A percentile compares a stretch with the other conserved stretches of the same genome.
These are phyloP conservation scores for Verbascum thapsus DNA, from an alignment of 257 asterid species.

Conservation along the genomic window DNA sequence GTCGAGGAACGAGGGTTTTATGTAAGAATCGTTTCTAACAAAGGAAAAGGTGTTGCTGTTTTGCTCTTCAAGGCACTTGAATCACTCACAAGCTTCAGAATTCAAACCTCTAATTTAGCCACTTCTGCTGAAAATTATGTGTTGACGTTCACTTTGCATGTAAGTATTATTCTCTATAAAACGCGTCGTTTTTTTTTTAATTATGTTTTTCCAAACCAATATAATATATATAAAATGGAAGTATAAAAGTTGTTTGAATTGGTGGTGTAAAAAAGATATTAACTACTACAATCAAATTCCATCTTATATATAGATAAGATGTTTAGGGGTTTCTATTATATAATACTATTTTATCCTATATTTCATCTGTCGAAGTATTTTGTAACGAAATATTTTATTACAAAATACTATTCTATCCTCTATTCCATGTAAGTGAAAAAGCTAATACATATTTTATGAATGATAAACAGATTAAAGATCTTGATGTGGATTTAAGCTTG, in stretches of 20 bases:
- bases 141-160: constrained; percentile 67
- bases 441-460: background rate
- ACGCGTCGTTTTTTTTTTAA: too few species aligned
- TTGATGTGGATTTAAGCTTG: constrained; percentile 48
- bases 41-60: constrained; percentile 55
- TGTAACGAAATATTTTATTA: too few species aligned
- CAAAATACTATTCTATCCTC: too few species aligned
- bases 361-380: too few species aligned
- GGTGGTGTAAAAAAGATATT: too few species aligned
- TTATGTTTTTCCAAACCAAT: too few species aligned
- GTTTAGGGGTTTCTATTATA: too few species aligned
- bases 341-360: background rate
- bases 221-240: too few species aligned
- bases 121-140: constrained; percentile 46
- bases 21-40: constrained; percentile 50
- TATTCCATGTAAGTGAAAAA: too few species aligned
- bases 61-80: constrained; percentile 61
- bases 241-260: too few species aligned
- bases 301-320: too few species aligned
- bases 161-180: constrained; percentile 40
- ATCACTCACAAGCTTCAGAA: constrained; percentile 46
- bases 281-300: too few species aligned
- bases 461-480: constrained; percentile 49
- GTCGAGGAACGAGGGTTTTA: constrained; percentile 63
- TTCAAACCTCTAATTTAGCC: constrained; percentile 59